Percentiles rank a stretch among this genome's conserved stretches.
Conservation (phyloP, 495 filamentous ascomycete genomes). For the Trichoderma asperelloides region DNA sequence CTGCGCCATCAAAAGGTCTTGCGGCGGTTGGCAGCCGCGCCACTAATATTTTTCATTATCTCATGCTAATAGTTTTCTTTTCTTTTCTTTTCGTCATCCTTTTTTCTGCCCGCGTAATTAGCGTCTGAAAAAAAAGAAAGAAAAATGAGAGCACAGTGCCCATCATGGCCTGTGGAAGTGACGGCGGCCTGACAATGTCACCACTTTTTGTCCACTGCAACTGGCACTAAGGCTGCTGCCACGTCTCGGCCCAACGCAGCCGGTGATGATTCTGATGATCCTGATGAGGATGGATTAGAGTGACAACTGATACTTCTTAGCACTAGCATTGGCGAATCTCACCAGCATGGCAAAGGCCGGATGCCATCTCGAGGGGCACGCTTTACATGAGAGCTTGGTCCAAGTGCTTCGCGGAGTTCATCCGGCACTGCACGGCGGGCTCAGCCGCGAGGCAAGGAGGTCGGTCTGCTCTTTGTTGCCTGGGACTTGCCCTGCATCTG, state of each 20-base stretch:
- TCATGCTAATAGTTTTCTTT: not conserved
- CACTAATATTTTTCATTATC: not conserved
- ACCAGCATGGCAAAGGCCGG: not conserved
- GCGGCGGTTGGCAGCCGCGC: not conserved
- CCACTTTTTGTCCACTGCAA: not conserved
- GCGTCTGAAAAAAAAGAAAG: not conserved
- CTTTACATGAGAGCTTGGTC: not conserved
- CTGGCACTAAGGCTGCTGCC: not conserved
- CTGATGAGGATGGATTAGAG: not conserved
- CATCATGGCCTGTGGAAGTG: not conserved
- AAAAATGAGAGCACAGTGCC: not conserved
- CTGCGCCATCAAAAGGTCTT: not conserved
- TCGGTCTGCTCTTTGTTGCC: not conserved
- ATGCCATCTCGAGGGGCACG: not conserved
- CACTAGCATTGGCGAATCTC: not conserved
- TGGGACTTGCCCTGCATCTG: not conserved
- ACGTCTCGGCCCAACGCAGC: slow-evolving; percentile 3
- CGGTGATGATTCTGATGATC: not conserved
- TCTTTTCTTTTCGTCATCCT: not conserved
- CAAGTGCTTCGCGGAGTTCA: not conserved
- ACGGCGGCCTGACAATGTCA: slow-evolving; percentile 4
- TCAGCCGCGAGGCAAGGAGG: slow-evolving; percentile 6
- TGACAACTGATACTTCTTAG: too few species aligned
- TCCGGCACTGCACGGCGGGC: slow-evolving; percentile 4
- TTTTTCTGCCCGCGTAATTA: not conserved